These are phyloP conservation scores for Senecio squalidus DNA, from an alignment of 140 eudicot genomes.

Conservation along the genomic window DNA sequence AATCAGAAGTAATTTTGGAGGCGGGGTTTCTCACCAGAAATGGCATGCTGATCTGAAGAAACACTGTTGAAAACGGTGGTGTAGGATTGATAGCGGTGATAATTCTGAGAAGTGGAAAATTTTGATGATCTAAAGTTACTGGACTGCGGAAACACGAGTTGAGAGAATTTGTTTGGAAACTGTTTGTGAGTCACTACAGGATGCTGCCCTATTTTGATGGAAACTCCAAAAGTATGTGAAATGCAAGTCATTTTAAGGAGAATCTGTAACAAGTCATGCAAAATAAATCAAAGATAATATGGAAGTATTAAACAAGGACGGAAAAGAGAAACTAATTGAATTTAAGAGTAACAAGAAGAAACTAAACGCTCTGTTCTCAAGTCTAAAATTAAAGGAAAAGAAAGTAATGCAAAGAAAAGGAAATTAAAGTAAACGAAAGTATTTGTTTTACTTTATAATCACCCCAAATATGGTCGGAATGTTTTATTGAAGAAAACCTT, in stretches of 20 bases:
- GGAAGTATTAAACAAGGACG: neutral
- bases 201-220: slow-evolving; percentile 20
- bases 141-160: slow-evolving; percentile 21
- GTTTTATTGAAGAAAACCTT: too few relatives aligned
- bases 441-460: too few relatives aligned
- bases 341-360: neutral
- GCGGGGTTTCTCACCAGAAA: slow-evolving; percentile 35
- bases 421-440: too few relatives aligned
- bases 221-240: slow-evolving; percentile 33
- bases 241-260: slow-evolving; percentile 37
- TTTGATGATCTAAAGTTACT: slow-evolving; percentile 19
- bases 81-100: slow-evolving; percentile 11
- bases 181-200: slow-evolving; percentile 15
- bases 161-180: slow-evolving; percentile 25
- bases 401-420: too few relatives aligned
- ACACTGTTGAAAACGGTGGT: slow-evolving; percentile 28
- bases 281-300: slow-evolving; percentile 1
- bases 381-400: too few relatives aligned
- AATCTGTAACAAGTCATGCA: slow-evolving; percentile 10
- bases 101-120: slow-evolving; percentile 10
- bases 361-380: too few relatives aligned
- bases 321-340: neutral
- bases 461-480: too few relatives aligned
- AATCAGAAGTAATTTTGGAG: neutral
- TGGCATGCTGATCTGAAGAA: slow-evolving; percentile 28